Evolutionary conservation across 139 green algal species (phyloP).

Genomic region (Tetraselmis chui): DNA sequence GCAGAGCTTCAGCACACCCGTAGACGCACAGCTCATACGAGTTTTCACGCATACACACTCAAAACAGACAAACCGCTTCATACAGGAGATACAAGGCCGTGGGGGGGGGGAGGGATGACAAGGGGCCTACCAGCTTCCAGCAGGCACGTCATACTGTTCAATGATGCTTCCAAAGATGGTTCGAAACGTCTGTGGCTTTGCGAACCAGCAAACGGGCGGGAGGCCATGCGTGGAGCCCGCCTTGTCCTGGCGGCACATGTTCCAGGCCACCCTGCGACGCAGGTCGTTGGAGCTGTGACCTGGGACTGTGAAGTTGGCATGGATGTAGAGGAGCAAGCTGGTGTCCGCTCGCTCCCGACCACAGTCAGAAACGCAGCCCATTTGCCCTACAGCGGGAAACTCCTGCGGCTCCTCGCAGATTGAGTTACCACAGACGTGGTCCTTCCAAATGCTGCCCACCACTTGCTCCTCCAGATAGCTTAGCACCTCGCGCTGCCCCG

Average conservation of each 20-base stretch:
- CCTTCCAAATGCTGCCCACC: neutral
- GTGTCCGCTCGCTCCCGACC: neutral
- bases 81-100: no score
- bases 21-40: no score
- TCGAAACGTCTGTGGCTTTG: neutral
- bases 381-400: neutral
- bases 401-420: neutral
- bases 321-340: neutral
- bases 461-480: neutral
- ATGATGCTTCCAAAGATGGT: neutral
- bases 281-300: neutral
- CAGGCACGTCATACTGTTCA: neutral
- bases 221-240: neutral
- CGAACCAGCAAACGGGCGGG: neutral
- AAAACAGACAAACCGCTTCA: no score
- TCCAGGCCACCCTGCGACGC: neutral
- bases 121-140: neutral
- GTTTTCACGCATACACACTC: no score
- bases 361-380: neutral
- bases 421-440: neutral
- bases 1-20: no score
- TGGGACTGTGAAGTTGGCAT: neutral
- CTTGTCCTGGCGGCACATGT: neutral
- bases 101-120: neutral
- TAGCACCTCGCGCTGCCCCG: neutral